phyloP scores from a whole-genome alignment of 176 grass and related monocot species.

The Carex kokanica region DNA sequence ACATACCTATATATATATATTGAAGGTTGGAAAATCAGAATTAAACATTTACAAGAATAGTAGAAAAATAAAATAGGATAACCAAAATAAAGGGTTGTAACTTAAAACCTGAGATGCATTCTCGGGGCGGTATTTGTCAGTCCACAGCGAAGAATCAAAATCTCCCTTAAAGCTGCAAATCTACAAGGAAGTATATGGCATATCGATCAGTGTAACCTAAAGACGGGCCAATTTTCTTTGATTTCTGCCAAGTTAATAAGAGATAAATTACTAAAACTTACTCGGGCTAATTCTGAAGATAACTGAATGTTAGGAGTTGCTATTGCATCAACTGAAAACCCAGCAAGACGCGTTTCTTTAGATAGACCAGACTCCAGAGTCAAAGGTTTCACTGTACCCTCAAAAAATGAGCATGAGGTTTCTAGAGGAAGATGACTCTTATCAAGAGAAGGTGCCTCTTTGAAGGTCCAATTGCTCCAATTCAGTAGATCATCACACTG shows the following conservation, averaged over 20 bases:
- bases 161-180: slow-evolving; percentile 36
- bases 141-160: slow-evolving; percentile 53
- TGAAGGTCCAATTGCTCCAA: slow-evolving; percentile 70
- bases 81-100: slow-evolving; percentile 22
- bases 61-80: background rate
- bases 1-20: slow-evolving; percentile 58
- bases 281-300: background rate
- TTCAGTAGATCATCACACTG: slow-evolving; percentile 43
- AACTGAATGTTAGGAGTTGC: slow-evolving; percentile 1
- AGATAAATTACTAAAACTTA: slow-evolving; percentile 16
- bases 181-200: background rate
- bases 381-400: slow-evolving; percentile 48
- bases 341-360: slow-evolving; percentile 27
- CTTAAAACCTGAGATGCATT: slow-evolving; percentile 67
- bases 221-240: background rate
- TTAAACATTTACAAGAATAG: background rate
- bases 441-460: slow-evolving; percentile 41
- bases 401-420: slow-evolving; percentile 43
- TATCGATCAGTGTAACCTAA: background rate
- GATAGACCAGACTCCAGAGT: slow-evolving; percentile 37
- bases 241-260: background rate
- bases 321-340: slow-evolving; percentile 29
- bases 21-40: background rate
- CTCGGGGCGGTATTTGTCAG: slow-evolving; percentile 80
- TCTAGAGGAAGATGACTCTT: slow-evolving; percentile 30